Base-by-base conservation (phyloP, 2,329 filamentous ascomycete genomes). In the Trichophyton mentagrophytes region DNA sequence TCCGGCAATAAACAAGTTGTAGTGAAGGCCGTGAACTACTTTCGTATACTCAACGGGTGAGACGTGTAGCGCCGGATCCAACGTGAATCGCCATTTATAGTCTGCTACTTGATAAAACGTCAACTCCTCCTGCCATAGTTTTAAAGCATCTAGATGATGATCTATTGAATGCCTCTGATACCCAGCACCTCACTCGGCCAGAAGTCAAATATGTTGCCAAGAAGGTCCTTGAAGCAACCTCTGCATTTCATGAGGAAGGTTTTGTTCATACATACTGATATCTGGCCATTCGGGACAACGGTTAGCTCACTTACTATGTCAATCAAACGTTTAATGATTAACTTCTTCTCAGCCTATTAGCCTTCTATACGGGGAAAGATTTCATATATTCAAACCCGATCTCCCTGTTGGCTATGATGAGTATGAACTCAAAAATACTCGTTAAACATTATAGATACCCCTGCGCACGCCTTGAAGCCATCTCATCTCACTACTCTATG, bases 201-300 rank as follows among this genome's bases (percentile, higher is more conserved):
- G 63, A 67, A 55, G 55, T 66, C 8, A 66, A 60, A 62, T 63
- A 65, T 57, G 59, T 68, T 58, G 57, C 61, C 13, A 65, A 59
- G 53, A 62, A 47, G 33, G 60, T 66, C 8, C 62, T 65, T 22
- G 57, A 65, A 47, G 62, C 62, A 6, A 59, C 65, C 2, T 55
- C 30, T 17, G 56, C 62, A 4, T 57, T 68, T 5, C 65, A 67
- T 60, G 53, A 61, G 36, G 61, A 62, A 25, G 62, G 62, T 9
- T 67, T 63, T 61, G 64, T 66, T 33, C 64, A 67, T 27, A 66
- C 65, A 15, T 25, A 66, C 67, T 30, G 66, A 71, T 47, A 69
- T 69, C 42, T 70, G 65, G 68, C 67, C 65, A 7, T 68, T 68
- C 61, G 65, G 65, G 5, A 60, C 65, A 46, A 63, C 65, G 55